Evolutionary conservation across 129 eudicot genomes (phyloP).

Genomic region (Sambucus nigra): DNA sequence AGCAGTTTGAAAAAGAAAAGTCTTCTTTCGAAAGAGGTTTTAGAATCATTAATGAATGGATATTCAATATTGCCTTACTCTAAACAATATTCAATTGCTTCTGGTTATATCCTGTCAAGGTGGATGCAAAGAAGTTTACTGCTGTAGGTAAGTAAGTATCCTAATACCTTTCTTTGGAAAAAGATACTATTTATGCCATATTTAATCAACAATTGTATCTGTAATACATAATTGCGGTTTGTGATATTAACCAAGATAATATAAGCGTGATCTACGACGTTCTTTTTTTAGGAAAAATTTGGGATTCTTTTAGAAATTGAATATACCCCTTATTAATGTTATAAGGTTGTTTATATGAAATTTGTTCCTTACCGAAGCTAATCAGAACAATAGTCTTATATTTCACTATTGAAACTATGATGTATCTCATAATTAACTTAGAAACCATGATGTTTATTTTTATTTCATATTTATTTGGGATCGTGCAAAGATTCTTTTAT

Average conservation of each 20-base stretch:
- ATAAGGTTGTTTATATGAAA: too few species aligned
- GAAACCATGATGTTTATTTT: too few species aligned
- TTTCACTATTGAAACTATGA: too few species aligned
- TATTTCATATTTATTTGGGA: too few species aligned
- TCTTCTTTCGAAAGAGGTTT: constrained; percentile 38
- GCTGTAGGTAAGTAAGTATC: constrained; percentile 75
- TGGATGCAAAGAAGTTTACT: constrained; percentile 73
- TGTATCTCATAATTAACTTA: too few species aligned
- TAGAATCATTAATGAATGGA: constrained; percentile 56
- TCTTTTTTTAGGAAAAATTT: too few species aligned
- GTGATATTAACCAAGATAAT: too few species aligned
- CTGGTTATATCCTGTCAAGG: constrained; percentile 50
- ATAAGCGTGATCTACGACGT: too few species aligned
- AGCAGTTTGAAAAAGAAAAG: constrained; percentile 16
- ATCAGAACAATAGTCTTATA: too few species aligned
- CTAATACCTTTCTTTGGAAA: constrained; percentile 8
- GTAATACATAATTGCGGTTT: background rate
- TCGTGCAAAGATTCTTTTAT: too few species aligned
- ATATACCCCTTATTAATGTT: too few species aligned
- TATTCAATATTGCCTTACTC: constrained; percentile 57
- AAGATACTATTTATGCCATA: background rate
- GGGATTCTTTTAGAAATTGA: background rate
- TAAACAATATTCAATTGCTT: constrained; percentile 55
- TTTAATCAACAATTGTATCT: background rate
- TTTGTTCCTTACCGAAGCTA: too few species aligned